Base-by-base conservation (phyloP, 2,329 filamentous ascomycete genomes). In the Arthroderma sp. region DNA sequence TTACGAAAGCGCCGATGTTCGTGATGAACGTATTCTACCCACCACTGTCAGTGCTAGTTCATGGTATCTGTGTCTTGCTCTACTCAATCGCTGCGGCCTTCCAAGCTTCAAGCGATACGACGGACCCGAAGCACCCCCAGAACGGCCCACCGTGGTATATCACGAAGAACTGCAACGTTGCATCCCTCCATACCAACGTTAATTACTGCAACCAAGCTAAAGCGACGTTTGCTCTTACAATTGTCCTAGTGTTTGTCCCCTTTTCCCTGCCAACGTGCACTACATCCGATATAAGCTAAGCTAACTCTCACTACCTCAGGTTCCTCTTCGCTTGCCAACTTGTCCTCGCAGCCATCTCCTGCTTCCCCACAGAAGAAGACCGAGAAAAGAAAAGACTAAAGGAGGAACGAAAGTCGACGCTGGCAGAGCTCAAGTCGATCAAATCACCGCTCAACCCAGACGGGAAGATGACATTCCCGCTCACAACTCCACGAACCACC, bases 91-190 rank as follows among this genome's bases (percentile, higher is more conserved):
- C 78, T 55, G 73, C 80, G 35, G 71, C 76, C 59, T 78, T 75
- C 57, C 82, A 85, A 66, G 78, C 77, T 9, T 76, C 76, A 44
- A 75, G 78, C 55, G 82, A 85, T 66, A 81, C 74, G 63, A 80
- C 77, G 59, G 82, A 85, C 64, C 76, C 78, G 0, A 63, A 70
- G 1, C 78, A 79, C 60, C 73, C 71, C 2, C 79, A 81, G 61
- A 71, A 73, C 6, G 81, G 81, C 33, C 68, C 80, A 17, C 80
- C 82, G 6, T 85, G 82, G 82, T 84, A 83, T 65, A 78, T 85
- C 62, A 79, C 79, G 55, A 83, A 83, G 68, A 78, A 71, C 62
- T 85, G 82, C 70, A 74, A 69, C 55, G 76, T 82, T 23, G 75
- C 79, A 0, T 67, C 68, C 4, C 67, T 74, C 43, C 69, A 71